Evolutionary conservation across 2,329 filamentous ascomycete species (phyloP).

Genomic region (Pseudogymnoascus sp.): DNA sequence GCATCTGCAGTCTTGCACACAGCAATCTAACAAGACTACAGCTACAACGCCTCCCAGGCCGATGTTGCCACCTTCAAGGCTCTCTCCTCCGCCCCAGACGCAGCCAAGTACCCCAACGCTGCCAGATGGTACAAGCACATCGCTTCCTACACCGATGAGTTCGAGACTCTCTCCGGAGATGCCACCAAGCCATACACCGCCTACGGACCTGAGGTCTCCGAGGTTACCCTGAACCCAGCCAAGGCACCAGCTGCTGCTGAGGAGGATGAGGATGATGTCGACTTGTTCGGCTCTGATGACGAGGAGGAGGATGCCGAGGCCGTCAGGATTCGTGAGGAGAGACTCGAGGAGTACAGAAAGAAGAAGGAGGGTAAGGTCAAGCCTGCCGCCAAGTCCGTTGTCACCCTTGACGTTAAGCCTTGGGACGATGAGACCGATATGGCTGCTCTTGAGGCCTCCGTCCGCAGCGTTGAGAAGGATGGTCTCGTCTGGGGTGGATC

Average conservation of each 20-base stretch:
- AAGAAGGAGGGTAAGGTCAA: conserved; percentile 96
- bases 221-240: conserved; percentile 76
- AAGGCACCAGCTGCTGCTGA: conserved; percentile 66
- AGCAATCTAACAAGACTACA: conserved; percentile 27
- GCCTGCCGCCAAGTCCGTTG: conserved; percentile 88
- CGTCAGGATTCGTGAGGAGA: conserved; percentile 74
- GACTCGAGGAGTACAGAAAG: conserved; percentile 86
- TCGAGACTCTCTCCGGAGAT: conserved; percentile 83
- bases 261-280: conserved; percentile 76
- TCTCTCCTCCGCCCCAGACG: conserved; percentile 64
- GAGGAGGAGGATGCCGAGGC: conserved; percentile 93
- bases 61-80: conserved; percentile 95
- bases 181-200: conserved; percentile 78
- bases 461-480: conserved; percentile 79
- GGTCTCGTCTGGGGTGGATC: conserved; percentile 94
- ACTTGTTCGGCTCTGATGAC: conserved; percentile 87
- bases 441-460: conserved; percentile 67
- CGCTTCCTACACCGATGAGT: conserved; percentile 84
- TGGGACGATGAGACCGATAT: conserved; percentile 98
- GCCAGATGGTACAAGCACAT: conserved; percentile 99
- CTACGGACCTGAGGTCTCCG: conserved; percentile 78
- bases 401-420: conserved; percentile 95
- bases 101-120: conserved; percentile 84
- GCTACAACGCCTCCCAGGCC: conserved; percentile 68
- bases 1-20: conserved; percentile 15